A percentile compares a stretch with the other conserved stretches of the same genome.
phyloP scores from a whole-genome alignment of 2,329 filamentous ascomycete species.

The Aspergillus viridinutans region DNA sequence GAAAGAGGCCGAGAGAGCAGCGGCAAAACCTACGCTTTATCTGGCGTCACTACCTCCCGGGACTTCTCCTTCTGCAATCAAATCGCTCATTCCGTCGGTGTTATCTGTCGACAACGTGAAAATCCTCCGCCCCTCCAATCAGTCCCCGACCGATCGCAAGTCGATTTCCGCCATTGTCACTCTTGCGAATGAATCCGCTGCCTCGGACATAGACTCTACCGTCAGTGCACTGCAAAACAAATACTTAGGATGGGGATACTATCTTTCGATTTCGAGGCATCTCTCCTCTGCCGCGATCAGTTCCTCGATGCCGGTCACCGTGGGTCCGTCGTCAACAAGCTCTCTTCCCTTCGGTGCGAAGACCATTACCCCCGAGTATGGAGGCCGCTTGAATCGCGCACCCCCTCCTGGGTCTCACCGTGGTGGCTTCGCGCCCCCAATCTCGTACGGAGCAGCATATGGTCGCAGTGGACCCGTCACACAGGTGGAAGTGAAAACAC shows the following conservation, averaged over 20 bases:
- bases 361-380: slow-evolving; percentile 50
- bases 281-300: slow-evolving; percentile 71
- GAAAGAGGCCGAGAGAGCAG: slow-evolving; percentile 44
- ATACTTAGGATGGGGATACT: slow-evolving; percentile 81
- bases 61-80: slow-evolving; percentile 48
- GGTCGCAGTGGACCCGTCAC: slow-evolving; percentile 49
- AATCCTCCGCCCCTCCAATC: slow-evolving; percentile 56
- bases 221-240: slow-evolving; percentile 75
- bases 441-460: slow-evolving; percentile 57
- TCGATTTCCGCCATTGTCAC: slow-evolving; percentile 75
- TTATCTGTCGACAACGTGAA: slow-evolving; percentile 70
- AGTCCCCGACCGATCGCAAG: slow-evolving; percentile 57
- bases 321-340: slow-evolving; percentile 45
- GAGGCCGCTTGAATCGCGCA: slow-evolving; percentile 46
- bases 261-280: slow-evolving; percentile 74
- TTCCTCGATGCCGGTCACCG: slow-evolving; percentile 47
- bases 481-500: slow-evolving; percentile 69
- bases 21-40: slow-evolving; percentile 53
- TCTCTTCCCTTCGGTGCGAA: slow-evolving; percentile 77
- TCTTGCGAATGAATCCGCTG: slow-evolving; percentile 72
- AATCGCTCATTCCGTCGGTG: slow-evolving; percentile 47
- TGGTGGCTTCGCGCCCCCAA: slow-evolving; percentile 70
- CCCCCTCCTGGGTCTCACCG: slow-evolving; percentile 48
- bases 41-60: slow-evolving; percentile 52
- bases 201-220: slow-evolving; percentile 74